Evolutionary conservation across 805 yeast species (phyloP), one percentile per base, ranked within the genome.

Genomic region (Candida sakaeoensis): DNA sequence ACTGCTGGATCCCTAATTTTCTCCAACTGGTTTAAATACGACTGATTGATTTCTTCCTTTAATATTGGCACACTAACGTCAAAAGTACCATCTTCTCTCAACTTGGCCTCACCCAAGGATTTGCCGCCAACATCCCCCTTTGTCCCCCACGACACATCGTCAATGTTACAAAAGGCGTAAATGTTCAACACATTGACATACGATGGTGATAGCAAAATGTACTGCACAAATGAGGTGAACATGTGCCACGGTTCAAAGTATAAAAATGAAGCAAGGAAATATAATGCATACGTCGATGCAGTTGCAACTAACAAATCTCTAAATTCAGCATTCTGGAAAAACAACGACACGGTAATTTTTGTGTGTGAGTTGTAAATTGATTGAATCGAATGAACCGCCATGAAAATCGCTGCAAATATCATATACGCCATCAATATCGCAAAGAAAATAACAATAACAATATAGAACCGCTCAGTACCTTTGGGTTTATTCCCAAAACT

Each of bases 131-230:
- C 68, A 31, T 79, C 76, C 29, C 85, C 85, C 56, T 80, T 80
- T n/a, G 85, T 80, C 43, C 85, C 85, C 85, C 85, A 80, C 2
- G 85, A 80, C 35, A 80, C 75, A 59, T 80, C 85, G 54, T 80
- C 85, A 64, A 80, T 77, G 58, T 80, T 80, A 64, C 84, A 80
- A 55, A 80, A 80, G 1, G 85, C 83, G 57, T 78, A 80, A 36
- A 80, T 81, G 53, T 77, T 79, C 52, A 80, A 62, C 28, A 80
- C 76, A 46, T 74, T 74, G 45, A 72, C 65, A 52, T 73, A 74
- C n/a, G 75, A 63, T 4, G 80, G 79, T 21, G 75, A 70, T 36
- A 74, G 59, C 52, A 74, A 63, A 45, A 74, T 64, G 51, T 74
- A 74, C 52, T 75, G 79, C 9, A 59, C 42, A 53, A 78, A 75